A percentile compares a stretch with the other conserved stretches of the same genome.
phyloP scores from a whole-genome alignment of 1,284 basidiomycete genomes.

The Inonotus hispidus region DNA sequence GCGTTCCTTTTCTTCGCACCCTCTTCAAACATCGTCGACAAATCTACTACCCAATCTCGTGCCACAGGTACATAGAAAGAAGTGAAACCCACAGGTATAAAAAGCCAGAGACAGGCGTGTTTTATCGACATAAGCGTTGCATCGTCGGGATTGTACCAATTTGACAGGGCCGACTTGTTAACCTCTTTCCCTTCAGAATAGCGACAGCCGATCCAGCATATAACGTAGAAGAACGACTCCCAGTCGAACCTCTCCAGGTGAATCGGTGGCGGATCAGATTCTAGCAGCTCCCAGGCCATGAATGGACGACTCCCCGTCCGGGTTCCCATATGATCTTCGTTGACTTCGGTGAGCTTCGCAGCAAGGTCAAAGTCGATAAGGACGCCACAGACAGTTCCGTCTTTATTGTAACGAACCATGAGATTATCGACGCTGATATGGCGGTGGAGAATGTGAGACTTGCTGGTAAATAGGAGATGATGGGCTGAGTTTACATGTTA shows the following conservation, averaged over 20 bases:
- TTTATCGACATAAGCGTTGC: neutral
- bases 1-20: neutral
- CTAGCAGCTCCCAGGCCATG: neutral
- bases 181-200: neutral
- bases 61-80: neutral
- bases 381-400: neutral
- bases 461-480: neutral
- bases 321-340: neutral
- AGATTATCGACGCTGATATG: neutral
- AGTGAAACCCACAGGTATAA: neutral
- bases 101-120: neutral
- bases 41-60: neutral
- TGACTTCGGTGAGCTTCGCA: neutral
- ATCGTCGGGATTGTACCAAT: neutral
- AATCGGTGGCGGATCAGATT: neutral
- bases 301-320: neutral
- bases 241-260: slow-evolving; percentile 1
- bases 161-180: neutral
- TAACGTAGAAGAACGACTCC: slow-evolving; percentile 3
- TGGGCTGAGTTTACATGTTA: neutral
- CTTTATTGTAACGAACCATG: neutral
- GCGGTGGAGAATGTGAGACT: neutral
- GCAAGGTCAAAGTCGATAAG: neutral
- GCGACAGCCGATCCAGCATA: neutral
- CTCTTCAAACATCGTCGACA: neutral